These are phyloP conservation scores for Harringtonia lauricola DNA, from an alignment of 2,329 filamentous ascomycete species.

Conservation along the genomic window DNA sequence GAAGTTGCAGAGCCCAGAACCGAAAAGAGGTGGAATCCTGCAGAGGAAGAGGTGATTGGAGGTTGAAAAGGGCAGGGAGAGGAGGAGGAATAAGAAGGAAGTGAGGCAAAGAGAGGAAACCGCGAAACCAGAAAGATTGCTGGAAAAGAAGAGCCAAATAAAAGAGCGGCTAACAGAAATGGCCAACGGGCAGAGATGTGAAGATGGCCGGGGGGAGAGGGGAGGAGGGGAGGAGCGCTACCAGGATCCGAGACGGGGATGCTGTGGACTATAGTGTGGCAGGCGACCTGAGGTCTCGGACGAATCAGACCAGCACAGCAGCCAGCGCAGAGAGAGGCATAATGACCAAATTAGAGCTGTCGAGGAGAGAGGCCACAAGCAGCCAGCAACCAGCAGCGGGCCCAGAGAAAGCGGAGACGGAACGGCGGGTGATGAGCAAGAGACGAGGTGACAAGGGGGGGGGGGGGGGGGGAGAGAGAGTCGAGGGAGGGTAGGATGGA, in stretches of 20 bases:
- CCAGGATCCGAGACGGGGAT: not conserved
- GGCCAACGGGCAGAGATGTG: conserved; percentile 5
- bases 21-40: conserved; percentile 5
- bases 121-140: not conserved
- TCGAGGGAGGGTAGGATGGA: not conserved
- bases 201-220: not conserved
- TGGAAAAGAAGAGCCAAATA: not conserved
- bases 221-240: not conserved
- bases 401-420: conserved; percentile 2
- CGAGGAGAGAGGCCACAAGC: not conserved
- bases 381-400: not conserved
- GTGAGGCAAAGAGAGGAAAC: conserved; percentile 3
- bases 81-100: conserved; percentile 1
- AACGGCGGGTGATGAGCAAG: conserved; percentile 2
- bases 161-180: conserved; percentile 4
- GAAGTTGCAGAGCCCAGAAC: conserved; percentile 10
- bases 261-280: not conserved
- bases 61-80: not conserved
- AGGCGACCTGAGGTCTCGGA: not conserved
- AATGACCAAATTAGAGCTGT: not conserved
- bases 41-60: conserved; percentile 2
- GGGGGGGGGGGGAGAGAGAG: not conserved
- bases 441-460: not conserved
- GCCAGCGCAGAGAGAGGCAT: not conserved
- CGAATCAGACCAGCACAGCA: not conserved